Percentiles rank a stretch among this genome's conserved stretches.
Evolutionary conservation across 2,329 filamentous ascomycete species (phyloP).

Genomic region (Aspergillus amoenus): DNA sequence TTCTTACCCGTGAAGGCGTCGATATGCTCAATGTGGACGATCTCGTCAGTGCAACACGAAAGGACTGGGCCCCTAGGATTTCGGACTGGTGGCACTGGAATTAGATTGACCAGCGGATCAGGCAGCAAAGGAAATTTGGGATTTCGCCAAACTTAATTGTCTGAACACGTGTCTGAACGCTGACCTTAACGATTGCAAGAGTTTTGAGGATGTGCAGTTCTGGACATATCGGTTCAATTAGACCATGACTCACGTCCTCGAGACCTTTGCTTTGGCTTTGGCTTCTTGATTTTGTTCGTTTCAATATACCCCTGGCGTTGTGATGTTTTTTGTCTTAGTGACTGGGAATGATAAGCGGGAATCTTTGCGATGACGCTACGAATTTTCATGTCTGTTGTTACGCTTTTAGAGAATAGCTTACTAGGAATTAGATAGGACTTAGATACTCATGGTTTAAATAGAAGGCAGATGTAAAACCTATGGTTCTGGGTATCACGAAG

Average conservation of each 20-base stretch:
- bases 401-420: not conserved
- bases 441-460: not conserved
- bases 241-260: not conserved
- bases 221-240: not conserved
- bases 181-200: not conserved
- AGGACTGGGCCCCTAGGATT: slow-evolving; percentile 47
- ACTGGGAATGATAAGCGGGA: not conserved
- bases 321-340: not conserved
- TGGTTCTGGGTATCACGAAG: slow-evolving; percentile 6
- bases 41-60: slow-evolving; percentile 47
- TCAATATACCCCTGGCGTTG: slow-evolving; percentile 3
- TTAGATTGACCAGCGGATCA: not conserved
- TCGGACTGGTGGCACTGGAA: slow-evolving; percentile 33
- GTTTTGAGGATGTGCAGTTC: not conserved
- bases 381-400: not conserved
- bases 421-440: not conserved
- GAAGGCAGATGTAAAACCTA: not conserved
- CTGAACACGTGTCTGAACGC: not conserved
- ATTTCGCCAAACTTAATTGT: not conserved
- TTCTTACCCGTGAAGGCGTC: slow-evolving; percentile 54
- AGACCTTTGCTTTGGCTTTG: not conserved
- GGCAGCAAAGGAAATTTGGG: not conserved
- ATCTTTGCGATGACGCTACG: not conserved
- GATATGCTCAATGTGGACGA: slow-evolving; percentile 62
- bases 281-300: not conserved